phyloP scores from a whole-genome alignment of 2,329 filamentous ascomycete genomes.

The Trichoderma endophyticum region DNA sequence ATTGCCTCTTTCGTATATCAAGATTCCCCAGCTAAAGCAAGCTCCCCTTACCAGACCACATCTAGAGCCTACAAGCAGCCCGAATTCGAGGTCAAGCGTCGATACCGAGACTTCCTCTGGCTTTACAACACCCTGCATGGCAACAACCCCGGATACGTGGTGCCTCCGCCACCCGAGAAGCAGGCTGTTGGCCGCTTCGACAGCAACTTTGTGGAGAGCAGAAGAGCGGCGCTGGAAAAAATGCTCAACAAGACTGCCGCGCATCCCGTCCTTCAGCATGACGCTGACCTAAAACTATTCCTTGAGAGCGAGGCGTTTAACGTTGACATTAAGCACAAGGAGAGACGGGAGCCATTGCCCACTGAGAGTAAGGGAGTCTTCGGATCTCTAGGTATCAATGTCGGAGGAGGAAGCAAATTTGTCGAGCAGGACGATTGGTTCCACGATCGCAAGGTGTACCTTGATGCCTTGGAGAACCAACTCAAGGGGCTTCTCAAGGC shows the following conservation, averaged over 20 bases:
- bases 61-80: constrained; percentile 93
- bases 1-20: not conserved
- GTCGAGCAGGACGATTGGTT: constrained; percentile 99
- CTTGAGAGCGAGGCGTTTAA: constrained; percentile 95
- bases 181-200: constrained; percentile 96
- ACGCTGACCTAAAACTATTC: constrained; percentile 92
- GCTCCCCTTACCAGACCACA: constrained; percentile 60
- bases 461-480: constrained; percentile 90
- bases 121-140: constrained; percentile 91
- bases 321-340: constrained; percentile 95
- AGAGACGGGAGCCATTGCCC: constrained; percentile 80
- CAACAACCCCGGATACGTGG: constrained; percentile 92
- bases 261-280: constrained; percentile 87
- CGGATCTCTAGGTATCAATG: constrained; percentile 74
- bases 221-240: constrained; percentile 86
- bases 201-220: constrained; percentile 90
- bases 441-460: constrained; percentile 90
- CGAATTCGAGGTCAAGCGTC: constrained; percentile 88
- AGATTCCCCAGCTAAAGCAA: not conserved
- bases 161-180: constrained; percentile 95
- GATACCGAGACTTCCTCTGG: constrained; percentile 97
- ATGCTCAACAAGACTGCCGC: constrained; percentile 96
- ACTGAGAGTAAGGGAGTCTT: constrained; percentile 92
- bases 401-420: constrained; percentile 81
- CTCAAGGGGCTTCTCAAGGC: constrained; percentile 87